A percentile compares a stretch with the other conserved stretches of the same genome.
These are phyloP conservation scores for Debaryomycetaceae sp. DNA, from an alignment of 1,139 yeast genomes.

Conservation along the genomic window DNA sequence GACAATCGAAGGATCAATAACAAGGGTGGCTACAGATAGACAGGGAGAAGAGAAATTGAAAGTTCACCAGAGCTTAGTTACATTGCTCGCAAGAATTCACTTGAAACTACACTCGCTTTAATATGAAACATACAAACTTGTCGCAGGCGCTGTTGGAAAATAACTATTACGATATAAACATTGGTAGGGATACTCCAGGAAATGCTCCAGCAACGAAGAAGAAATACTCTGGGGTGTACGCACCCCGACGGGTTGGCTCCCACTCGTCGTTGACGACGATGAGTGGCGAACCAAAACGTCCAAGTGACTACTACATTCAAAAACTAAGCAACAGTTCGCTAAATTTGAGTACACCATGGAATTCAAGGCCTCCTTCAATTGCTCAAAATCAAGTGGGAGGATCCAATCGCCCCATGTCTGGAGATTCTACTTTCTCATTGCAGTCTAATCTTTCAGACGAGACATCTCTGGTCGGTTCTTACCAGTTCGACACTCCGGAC, in stretches of 20 bases:
- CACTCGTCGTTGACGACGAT: conserved; percentile 20
- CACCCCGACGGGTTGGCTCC: conserved; percentile 28
- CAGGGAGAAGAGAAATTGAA: not conserved
- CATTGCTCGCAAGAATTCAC: not conserved
- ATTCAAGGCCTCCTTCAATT: conserved; percentile 9
- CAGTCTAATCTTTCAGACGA: conserved; percentile 37
- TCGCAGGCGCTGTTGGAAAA: conserved; percentile 19
- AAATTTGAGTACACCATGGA: conserved; percentile 5
- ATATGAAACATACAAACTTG: conserved; percentile 15
- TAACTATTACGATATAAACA: conserved; percentile 12
- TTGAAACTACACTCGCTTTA: not conserved
- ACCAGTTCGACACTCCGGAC: conserved; percentile 35
- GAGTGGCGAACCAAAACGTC: conserved; percentile 32
- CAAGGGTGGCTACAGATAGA: not conserved
- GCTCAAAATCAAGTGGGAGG: conserved; percentile 5
- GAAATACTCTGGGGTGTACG: conserved; percentile 8
- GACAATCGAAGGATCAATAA: too few species aligned
- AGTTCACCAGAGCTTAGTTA: not conserved
- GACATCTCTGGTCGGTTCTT: conserved; percentile 29
- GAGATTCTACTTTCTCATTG: conserved; percentile 35
- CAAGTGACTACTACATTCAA: conserved; percentile 42
- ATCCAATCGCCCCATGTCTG: conserved; percentile 27
- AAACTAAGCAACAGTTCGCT: conserved; percentile 20
- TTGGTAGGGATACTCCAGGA: conserved; percentile 5
- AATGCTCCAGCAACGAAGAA: conserved; percentile 9